Evolutionary conservation across 2,329 filamentous ascomycete species (phyloP).

Genomic region (Aspergillus jensenii): DNA sequence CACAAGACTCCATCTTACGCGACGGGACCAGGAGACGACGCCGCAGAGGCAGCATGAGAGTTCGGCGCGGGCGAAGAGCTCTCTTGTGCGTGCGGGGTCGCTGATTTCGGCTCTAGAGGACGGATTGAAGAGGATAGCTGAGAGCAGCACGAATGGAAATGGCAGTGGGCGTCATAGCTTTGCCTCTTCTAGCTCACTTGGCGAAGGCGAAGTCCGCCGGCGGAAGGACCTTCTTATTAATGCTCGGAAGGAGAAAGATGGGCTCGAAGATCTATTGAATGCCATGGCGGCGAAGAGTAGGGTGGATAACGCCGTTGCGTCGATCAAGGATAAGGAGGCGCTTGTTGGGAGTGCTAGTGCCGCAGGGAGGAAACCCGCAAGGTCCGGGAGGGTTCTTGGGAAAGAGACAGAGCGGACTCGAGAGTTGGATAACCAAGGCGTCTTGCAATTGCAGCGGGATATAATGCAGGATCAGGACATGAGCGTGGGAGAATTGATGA

Average conservation of each 20-base stretch:
- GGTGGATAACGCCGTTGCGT: slow-evolving; percentile 48
- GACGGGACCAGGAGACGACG: slow-evolving; percentile 58
- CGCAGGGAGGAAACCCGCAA: slow-evolving; percentile 29
- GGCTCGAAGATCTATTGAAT: slow-evolving; percentile 59
- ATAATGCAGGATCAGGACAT: slow-evolving; percentile 63
- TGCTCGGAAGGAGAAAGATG: slow-evolving; percentile 62
- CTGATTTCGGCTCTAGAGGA: slow-evolving; percentile 58
- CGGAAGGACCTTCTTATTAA: slow-evolving; percentile 58
- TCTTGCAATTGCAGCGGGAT: slow-evolving; percentile 62
- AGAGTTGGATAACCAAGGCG: slow-evolving; percentile 64
- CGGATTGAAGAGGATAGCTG: slow-evolving; percentile 48
- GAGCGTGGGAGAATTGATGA: slow-evolving; percentile 58
- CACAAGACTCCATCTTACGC: slow-evolving; percentile 58
- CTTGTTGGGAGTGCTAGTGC: slow-evolving; percentile 28
- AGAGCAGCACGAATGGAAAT: not conserved
- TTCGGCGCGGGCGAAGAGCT: slow-evolving; percentile 61
- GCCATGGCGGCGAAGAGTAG: slow-evolving; percentile 56
- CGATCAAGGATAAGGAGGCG: slow-evolving; percentile 46
- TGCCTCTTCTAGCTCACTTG: slow-evolving; percentile 40
- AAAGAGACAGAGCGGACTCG: slow-evolving; percentile 62
- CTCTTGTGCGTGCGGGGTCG: slow-evolving; percentile 56
- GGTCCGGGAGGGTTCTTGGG: slow-evolving; percentile 51
- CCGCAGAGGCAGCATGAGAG: slow-evolving; percentile 62
- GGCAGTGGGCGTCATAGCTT: not conserved
- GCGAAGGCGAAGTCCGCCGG: slow-evolving; percentile 61